phyloP scores from a whole-genome alignment of 768 basidiomycete species.

The Trametes cingulata region DNA sequence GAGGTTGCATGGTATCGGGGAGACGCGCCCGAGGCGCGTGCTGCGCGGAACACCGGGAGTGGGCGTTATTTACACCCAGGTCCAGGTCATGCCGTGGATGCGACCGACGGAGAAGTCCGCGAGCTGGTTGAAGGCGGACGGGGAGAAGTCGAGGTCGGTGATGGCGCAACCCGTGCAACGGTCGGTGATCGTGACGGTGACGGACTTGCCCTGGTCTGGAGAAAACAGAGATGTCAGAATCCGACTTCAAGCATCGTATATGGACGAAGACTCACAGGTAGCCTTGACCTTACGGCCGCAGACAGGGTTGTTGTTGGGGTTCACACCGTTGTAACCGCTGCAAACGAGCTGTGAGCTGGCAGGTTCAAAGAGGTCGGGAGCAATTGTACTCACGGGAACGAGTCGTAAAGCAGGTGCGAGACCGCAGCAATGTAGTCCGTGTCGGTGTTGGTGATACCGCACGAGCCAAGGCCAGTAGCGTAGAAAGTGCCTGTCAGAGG shows the following conservation, averaged over 20 bases:
- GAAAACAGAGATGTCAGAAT: background rate
- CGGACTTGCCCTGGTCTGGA: constrained; percentile 52
- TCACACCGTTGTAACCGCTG: constrained; percentile 55
- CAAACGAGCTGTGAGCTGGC: background rate
- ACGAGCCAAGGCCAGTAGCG: constrained; percentile 60
- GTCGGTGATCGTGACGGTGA: constrained; percentile 57
- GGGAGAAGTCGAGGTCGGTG: constrained; percentile 64
- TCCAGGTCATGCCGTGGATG: constrained; percentile 51
- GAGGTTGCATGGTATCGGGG: constrained; percentile 3
- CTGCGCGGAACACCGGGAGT: background rate
- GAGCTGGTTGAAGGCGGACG: constrained; percentile 52
- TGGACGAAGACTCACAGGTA: constrained; percentile 44
- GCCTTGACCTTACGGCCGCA: constrained; percentile 51
- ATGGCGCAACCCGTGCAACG: constrained; percentile 57
- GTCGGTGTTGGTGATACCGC: constrained; percentile 58
- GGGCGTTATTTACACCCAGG: constrained; percentile 9
- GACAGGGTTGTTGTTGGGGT: constrained; percentile 79
- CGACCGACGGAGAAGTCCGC: constrained; percentile 51
- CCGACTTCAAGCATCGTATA: constrained; percentile 2
- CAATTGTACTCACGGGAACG: constrained; percentile 50
- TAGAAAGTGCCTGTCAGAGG: constrained; percentile 51
- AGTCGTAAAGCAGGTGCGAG: constrained; percentile 55
- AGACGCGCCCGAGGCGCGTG: background rate
- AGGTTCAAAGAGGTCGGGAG: background rate
- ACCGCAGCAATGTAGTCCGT: constrained; percentile 58